Percentiles rank a stretch among this genome's conserved stretches.
Conservation (phyloP, 2,329 filamentous ascomycete species). For the Xylariaceae sp. region DNA sequence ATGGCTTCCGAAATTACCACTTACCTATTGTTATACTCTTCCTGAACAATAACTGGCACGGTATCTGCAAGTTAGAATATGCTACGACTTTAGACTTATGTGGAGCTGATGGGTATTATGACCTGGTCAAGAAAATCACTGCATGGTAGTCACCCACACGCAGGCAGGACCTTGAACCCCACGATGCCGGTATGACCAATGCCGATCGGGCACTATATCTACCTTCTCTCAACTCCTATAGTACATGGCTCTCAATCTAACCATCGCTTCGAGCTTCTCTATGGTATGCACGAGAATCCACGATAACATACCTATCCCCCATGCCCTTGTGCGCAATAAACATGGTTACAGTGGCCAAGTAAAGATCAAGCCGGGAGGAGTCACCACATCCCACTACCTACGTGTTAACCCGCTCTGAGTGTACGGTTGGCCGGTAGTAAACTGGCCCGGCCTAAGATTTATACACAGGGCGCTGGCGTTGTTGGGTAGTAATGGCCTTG, state of each 20-base stretch:
- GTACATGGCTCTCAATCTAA: neutral
- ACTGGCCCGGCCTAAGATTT: slow-evolving; percentile 3
- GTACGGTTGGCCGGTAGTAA: slow-evolving; percentile 9
- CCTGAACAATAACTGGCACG: slow-evolving; percentile 27
- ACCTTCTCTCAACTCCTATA: slow-evolving; percentile 20
- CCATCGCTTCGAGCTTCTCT: slow-evolving; percentile 4
- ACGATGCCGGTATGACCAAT: slow-evolving; percentile 29
- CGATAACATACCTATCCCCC: slow-evolving; percentile 5
- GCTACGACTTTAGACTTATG: slow-evolving; percentile 32
- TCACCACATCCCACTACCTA: neutral
- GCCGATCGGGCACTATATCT: slow-evolving; percentile 28
- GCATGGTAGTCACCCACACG: slow-evolving; percentile 26
- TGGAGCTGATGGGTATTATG: slow-evolving; percentile 30
- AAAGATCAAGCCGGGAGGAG: slow-evolving; percentile 1
- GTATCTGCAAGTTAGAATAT: slow-evolving; percentile 28
- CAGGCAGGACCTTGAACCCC: slow-evolving; percentile 26
- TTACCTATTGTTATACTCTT: slow-evolving; percentile 25
- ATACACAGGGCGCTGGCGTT: slow-evolving; percentile 12
- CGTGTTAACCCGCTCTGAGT: slow-evolving; percentile 12
- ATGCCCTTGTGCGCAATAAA: slow-evolving; percentile 16
- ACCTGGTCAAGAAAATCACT: slow-evolving; percentile 32
- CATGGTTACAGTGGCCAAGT: slow-evolving; percentile 5
- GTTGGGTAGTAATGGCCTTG: slow-evolving; percentile 26
- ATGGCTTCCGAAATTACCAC: slow-evolving; percentile 28
- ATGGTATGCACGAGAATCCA: slow-evolving; percentile 7